These are phyloP conservation scores for Apiotrichum veenhuisii DNA, from an alignment of 1,284 basidiomycete genomes.

Conservation along the genomic window DNA sequence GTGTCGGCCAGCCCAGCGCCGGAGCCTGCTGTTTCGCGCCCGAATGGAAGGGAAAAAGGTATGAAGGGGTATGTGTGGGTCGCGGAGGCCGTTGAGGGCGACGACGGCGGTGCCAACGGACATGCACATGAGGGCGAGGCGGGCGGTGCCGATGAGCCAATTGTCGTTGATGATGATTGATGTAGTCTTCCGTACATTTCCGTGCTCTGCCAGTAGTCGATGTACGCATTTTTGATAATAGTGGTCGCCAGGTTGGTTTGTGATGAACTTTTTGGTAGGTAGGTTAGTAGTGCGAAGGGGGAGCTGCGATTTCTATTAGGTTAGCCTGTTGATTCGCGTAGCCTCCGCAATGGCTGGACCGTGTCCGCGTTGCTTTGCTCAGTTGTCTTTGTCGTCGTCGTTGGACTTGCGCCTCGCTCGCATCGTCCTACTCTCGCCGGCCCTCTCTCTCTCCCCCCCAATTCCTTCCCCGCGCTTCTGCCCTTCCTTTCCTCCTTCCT, in stretches of 20 bases:
- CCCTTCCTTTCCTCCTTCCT: background rate
- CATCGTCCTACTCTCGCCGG: no score
- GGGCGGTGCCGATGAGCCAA: background rate
- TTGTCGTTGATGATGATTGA: background rate
- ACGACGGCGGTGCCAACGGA: background rate
- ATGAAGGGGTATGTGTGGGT: slow-evolving; percentile 24
- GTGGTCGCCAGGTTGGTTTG: no score
- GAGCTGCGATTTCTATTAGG: no score
- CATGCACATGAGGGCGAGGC: background rate
- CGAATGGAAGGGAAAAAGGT: slow-evolving; percentile 13
- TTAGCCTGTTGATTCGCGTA: no score
- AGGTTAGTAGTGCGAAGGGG: no score
- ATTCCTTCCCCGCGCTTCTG: background rate
- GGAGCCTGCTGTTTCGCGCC: no score
- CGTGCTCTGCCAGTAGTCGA: no score
- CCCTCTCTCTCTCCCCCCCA: background rate
- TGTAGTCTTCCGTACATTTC: no score
- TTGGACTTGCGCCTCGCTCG: background rate
- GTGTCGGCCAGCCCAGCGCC: background rate
- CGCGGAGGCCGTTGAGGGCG: no score
- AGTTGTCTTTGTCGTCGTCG: background rate
- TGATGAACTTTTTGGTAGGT: no score
- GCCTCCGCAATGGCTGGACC: no score
- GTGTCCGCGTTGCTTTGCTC: background rate
- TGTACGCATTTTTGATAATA: no score